Evolutionary conservation across 495 filamentous ascomycete genomes (phyloP).

Genomic region (Penicillium canariense): DNA sequence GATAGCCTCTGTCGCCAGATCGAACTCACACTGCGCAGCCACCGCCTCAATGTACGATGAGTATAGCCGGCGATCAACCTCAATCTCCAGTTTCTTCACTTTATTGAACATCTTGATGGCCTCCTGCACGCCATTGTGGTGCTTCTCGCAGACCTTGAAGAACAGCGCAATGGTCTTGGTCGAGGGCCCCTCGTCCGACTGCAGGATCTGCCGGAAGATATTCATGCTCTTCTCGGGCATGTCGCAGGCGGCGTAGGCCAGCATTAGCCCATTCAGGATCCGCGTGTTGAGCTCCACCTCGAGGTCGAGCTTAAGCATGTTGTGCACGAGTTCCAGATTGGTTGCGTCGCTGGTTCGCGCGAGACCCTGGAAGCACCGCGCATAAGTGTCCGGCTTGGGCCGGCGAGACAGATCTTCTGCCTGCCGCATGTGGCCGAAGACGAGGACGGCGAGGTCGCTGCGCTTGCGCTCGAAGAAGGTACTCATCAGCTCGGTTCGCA

Average conservation of each 20-base stretch:
- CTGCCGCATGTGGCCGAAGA: constrained; percentile 88
- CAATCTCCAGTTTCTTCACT: constrained; percentile 70
- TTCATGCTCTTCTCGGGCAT: constrained; percentile 61
- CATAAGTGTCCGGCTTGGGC: constrained; percentile 72
- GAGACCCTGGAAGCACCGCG: constrained; percentile 71
- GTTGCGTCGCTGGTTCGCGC: constrained; percentile 61
- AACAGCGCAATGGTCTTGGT: constrained; percentile 74
- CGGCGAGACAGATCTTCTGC: constrained; percentile 53
- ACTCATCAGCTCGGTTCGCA: constrained; percentile 73
- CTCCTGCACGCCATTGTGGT: constrained; percentile 57
- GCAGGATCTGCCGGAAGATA: constrained; percentile 79
- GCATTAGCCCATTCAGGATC: constrained; percentile 79
- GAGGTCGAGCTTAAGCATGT: constrained; percentile 88
- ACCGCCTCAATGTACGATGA: constrained; percentile 71
- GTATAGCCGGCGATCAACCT: constrained; percentile 68
- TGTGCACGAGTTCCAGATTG: constrained; percentile 71
- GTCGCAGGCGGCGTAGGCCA: constrained; percentile 71
- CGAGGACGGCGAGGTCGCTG: constrained; percentile 75
- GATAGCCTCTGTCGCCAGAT: constrained; percentile 62
- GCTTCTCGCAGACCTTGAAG: constrained; percentile 69
- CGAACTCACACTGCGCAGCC: constrained; percentile 64
- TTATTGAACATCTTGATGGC: constrained; percentile 74
- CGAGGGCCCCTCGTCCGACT: constrained; percentile 75
- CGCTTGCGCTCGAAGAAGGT: constrained; percentile 74
- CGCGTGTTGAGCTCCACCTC: constrained; percentile 72